Evolutionary conservation across 169 alveolate species (phyloP).

Genomic region (Plasmodium malariae): DNA sequence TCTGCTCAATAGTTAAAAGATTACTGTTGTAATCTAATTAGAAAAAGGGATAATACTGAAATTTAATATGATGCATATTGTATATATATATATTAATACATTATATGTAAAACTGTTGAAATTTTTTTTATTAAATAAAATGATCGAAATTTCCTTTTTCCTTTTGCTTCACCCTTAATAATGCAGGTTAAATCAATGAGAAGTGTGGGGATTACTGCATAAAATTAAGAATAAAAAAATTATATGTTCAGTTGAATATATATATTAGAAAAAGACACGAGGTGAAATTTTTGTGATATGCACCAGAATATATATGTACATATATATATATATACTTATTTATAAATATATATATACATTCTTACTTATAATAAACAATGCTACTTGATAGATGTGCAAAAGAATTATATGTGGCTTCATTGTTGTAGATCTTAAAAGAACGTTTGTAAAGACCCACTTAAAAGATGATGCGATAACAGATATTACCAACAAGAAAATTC

Average conservation of each 20-base stretch:
- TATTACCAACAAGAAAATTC: conserved; percentile 29
- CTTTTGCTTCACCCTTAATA: conserved; percentile 29
- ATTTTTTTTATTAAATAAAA: not conserved
- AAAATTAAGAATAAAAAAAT: not conserved
- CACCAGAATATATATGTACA: not conserved
- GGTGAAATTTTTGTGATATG: not conserved
- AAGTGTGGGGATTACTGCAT: conserved; percentile 40
- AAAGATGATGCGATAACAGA: conserved; percentile 43
- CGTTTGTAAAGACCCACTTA: conserved; percentile 58
- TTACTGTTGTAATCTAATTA: conserved; percentile 45
- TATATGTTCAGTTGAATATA: not conserved
- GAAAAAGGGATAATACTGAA: conserved; percentile 7
- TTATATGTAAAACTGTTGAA: not conserved
- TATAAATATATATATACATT: not conserved
- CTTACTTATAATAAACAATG: conserved; percentile 48
- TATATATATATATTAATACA: not conserved
- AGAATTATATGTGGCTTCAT: conserved; percentile 42
- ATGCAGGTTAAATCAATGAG: conserved; percentile 28
- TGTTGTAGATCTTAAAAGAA: conserved; percentile 42
- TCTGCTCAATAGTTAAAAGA: conserved; percentile 36
- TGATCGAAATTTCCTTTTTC: not conserved
- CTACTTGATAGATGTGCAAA: conserved; percentile 50
- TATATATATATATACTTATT: not conserved
- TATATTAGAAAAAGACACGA: not conserved
- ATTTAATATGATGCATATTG: not conserved